Evolutionary conservation across 441 rosid genomes (phyloP).

Genomic region (Jatropha multifida): DNA sequence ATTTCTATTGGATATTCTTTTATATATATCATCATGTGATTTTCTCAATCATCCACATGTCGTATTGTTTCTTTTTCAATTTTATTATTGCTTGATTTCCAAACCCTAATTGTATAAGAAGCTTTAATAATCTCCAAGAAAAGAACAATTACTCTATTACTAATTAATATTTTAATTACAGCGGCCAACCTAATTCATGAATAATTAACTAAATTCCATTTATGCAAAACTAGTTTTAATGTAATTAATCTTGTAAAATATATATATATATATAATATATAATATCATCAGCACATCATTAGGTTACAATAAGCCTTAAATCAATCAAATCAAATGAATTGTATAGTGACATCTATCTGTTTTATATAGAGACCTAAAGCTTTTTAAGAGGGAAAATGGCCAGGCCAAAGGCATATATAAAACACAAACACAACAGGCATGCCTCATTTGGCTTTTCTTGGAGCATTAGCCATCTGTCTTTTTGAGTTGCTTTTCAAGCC

Average conservation of each 20-base stretch:
- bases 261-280: too few relatives aligned
- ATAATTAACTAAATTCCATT: slow-evolving; percentile 14
- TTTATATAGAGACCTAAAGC: too few relatives aligned
- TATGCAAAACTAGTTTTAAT: slow-evolving; percentile 7
- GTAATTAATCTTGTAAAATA: slow-evolving; percentile 2
- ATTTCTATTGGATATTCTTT: not conserved
- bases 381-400: too few relatives aligned
- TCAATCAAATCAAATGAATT: slow-evolving; percentile 14
- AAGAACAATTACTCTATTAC: not conserved
- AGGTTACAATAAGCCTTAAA: slow-evolving; percentile 18
- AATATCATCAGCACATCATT: slow-evolving; percentile 21
- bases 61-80: slow-evolving; percentile 21
- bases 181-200: slow-evolving; percentile 27
- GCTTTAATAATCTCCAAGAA: not conserved
- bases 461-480: slow-evolving; percentile 32
- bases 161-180: too few relatives aligned
- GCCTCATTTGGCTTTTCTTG: slow-evolving; percentile 31
- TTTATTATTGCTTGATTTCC: not conserved
- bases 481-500: slow-evolving; percentile 36
- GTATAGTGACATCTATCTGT: slow-evolving; percentile 20
- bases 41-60: slow-evolving; percentile 38
- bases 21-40: slow-evolving; percentile 34
- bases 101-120: not conserved
- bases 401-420: slow-evolving; percentile 12
- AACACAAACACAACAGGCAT: slow-evolving; percentile 12